These are phyloP conservation scores for Inga laurina DNA, from an alignment of 306 rosid species.

Conservation along the genomic window DNA sequence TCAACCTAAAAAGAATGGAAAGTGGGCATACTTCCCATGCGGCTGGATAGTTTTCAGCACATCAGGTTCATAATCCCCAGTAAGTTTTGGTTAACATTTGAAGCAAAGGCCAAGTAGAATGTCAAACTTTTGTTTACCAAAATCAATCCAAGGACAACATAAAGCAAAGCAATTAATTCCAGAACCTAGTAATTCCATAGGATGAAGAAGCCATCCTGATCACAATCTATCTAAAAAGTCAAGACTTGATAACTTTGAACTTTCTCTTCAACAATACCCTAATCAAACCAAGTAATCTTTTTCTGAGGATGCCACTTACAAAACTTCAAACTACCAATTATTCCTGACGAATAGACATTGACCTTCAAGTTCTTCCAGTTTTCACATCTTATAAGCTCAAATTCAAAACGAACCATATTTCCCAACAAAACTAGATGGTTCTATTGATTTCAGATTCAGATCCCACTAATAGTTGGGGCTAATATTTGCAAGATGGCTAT, in stretches of 20 bases:
- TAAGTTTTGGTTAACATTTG: not conserved
- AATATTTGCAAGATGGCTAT: not conserved
- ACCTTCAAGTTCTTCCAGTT: not conserved
- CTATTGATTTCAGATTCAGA: not conserved
- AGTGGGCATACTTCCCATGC: not conserved
- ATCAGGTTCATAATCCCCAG: not conserved
- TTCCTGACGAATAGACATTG: not conserved
- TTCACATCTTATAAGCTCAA: not conserved
- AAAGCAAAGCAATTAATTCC: not conserved
- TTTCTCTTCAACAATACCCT: not conserved
- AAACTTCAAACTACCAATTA: not conserved
- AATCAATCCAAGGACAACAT: not conserved
- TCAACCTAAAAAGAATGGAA: not conserved
- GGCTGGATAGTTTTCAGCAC: not conserved
- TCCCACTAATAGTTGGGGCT: not conserved
- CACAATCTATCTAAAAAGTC: not conserved
- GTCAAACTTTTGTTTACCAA: not conserved
- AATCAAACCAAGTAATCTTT: not conserved
- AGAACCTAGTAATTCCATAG: not conserved
- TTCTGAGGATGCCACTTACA: slow-evolving; percentile 2
- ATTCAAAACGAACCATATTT: not conserved
- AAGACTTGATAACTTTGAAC: not conserved
- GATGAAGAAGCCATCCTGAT: not conserved
- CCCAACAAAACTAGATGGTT: not conserved
- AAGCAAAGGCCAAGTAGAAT: not conserved